Evolutionary conservation across 352 stramenopile species (phyloP).

Genomic region (Phytophthora quininea): DNA sequence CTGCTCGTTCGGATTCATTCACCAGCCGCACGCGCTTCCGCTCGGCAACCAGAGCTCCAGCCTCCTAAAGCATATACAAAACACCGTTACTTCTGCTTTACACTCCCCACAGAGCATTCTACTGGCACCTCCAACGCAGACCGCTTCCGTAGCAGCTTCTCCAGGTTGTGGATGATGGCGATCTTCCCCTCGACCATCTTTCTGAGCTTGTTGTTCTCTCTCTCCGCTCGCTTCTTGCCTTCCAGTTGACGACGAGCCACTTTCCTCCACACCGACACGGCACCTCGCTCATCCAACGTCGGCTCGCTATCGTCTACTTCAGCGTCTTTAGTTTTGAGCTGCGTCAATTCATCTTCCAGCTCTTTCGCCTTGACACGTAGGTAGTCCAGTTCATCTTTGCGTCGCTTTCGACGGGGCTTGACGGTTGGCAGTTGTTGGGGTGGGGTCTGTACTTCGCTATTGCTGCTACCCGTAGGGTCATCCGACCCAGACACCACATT

Average conservation of each 20-base stretch:
- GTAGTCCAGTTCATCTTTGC: constrained; percentile 55
- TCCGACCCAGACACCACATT: no score
- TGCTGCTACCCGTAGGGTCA: background rate
- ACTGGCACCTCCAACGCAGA: constrained; percentile 19
- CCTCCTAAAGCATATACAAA: constrained; percentile 8
- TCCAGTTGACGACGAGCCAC: constrained; percentile 41
- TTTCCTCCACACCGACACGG: constrained; percentile 28
- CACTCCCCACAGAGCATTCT: background rate
- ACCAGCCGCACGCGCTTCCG: constrained; percentile 28
- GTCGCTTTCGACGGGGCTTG: constrained; percentile 25
- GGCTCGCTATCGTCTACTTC: background rate
- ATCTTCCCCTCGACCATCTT: constrained; percentile 38
- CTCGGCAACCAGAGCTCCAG: constrained; percentile 18
- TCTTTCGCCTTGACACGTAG: constrained; percentile 38
- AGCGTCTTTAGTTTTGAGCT: constrained; percentile 22
- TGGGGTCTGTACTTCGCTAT: constrained; percentile 5
- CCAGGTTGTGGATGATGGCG: constrained; percentile 30
- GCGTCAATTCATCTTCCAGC: constrained; percentile 37
- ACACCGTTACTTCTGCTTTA: background rate
- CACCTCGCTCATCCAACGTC: background rate
- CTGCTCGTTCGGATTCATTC: constrained; percentile 21
- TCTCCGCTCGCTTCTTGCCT: constrained; percentile 31
- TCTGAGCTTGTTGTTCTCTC: constrained; percentile 46
- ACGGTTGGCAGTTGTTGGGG: background rate
- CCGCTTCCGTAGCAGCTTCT: constrained; percentile 39